Evolutionary conservation across 257 asterid genomes (phyloP).

Genomic region (Hygrophila difformis): DNA sequence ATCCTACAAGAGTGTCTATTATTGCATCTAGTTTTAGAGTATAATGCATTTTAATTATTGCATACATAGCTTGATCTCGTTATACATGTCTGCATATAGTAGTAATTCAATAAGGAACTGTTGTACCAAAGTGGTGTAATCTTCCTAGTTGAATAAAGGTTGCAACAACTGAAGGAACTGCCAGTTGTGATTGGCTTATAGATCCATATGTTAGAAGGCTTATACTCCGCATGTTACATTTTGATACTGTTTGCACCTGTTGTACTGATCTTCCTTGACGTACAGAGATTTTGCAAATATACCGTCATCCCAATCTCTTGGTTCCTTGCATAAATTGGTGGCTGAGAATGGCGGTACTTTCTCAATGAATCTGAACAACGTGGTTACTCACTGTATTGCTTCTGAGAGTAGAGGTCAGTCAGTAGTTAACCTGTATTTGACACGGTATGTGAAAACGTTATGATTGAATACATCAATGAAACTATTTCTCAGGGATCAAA

Average conservation of each 20-base stretch:
- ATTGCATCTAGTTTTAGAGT: not conserved
- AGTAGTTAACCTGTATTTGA: conserved; percentile 11
- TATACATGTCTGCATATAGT: too few relatives aligned
- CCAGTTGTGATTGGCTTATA: too few relatives aligned
- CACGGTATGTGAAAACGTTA: not conserved
- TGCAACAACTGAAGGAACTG: too few relatives aligned
- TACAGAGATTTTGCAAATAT: conserved; percentile 68
- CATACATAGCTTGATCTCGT: too few relatives aligned
- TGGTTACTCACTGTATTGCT: conserved; percentile 85
- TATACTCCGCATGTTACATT: too few relatives aligned
- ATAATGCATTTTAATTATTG: conserved; percentile 2
- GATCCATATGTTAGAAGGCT: too few relatives aligned
- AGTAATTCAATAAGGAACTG: too few relatives aligned
- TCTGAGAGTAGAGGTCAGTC: conserved; percentile 81
- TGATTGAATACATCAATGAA: conserved; percentile 8
- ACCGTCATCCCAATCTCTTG: conserved; percentile 62
- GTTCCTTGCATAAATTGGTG: conserved; percentile 83
- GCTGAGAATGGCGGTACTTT: conserved; percentile 88
- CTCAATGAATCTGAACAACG: conserved; percentile 88
- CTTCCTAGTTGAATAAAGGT: too few relatives aligned
- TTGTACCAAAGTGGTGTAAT: too few relatives aligned
- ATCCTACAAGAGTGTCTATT: conserved; percentile 40
- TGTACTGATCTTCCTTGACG: conserved; percentile 48
- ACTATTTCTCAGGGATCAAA: conserved; percentile 63
- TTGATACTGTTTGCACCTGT: too few relatives aligned